A percentile compares a stretch with the other conserved stretches of the same genome.
These are phyloP conservation scores for Fusarium drepaniforme DNA, from an alignment of 2,329 filamentous ascomycete species.

Conservation along the genomic window DNA sequence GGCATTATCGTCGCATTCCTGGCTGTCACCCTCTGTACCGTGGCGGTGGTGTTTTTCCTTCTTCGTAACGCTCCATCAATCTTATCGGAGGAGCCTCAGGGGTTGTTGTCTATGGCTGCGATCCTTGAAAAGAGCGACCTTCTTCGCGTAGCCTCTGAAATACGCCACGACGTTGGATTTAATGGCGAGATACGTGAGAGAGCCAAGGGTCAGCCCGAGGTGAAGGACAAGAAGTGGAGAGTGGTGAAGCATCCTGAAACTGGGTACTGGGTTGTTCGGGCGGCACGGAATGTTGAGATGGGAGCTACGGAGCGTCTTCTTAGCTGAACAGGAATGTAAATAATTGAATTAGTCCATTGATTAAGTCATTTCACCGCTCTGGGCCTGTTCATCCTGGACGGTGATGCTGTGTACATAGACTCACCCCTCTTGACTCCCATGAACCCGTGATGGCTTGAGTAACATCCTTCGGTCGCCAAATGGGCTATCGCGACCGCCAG, in stretches of 20 bases:
- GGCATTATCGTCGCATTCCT: constrained; percentile 18
- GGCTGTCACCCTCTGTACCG: constrained; percentile 1
- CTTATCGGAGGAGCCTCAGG: constrained; percentile 19
- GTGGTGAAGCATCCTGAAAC: background rate
- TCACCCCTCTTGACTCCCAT: background rate
- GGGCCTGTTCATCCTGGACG: background rate
- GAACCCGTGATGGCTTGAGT: background rate
- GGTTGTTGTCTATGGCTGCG: constrained; percentile 17
- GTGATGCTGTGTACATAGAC: background rate
- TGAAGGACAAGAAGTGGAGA: constrained; percentile 16
- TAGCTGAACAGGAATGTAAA: background rate
- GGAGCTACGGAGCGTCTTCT: constrained; percentile 7
- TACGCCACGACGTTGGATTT: background rate
- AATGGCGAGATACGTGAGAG: constrained; percentile 7
- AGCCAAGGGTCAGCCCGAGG: constrained; percentile 1
- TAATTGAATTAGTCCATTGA: background rate
- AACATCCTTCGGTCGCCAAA: background rate
- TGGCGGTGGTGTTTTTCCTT: background rate
- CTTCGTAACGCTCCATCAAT: constrained; percentile 13
- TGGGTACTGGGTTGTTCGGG: constrained; percentile 5
- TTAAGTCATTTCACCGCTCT: background rate
- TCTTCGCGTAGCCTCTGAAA: background rate
- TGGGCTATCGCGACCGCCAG: background rate
- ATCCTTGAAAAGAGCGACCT: constrained; percentile 20
- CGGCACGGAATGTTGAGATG: background rate